Conservation (phyloP, 2,329 filamentous ascomycete genomes). For the Arthrobotrys megalospora region DNA sequence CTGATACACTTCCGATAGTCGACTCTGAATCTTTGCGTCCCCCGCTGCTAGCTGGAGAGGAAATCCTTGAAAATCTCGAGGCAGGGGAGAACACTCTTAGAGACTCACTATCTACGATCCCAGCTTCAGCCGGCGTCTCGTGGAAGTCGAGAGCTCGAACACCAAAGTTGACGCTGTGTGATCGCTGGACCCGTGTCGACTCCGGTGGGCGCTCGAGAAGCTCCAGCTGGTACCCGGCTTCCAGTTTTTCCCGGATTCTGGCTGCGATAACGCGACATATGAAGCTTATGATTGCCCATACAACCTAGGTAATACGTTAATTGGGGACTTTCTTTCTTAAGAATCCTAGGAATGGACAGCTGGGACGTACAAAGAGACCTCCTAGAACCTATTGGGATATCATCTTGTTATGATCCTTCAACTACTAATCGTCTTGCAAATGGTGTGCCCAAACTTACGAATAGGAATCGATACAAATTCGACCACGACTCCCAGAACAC, state of each 20-base stretch:
- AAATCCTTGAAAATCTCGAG: constrained; percentile 43
- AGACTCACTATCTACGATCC: constrained; percentile 54
- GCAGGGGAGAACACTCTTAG: constrained; percentile 38
- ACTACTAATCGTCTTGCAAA: background rate
- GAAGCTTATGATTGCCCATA: background rate
- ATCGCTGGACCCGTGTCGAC: constrained; percentile 7
- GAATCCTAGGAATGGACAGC: background rate
- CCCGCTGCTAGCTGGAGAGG: constrained; percentile 42
- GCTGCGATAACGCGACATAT: constrained; percentile 22
- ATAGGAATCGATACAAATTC: constrained; percentile 38
- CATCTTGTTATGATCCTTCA: background rate
- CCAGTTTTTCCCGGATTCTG: constrained; percentile 16
- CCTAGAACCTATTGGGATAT: constrained; percentile 16
- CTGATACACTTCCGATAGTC: constrained; percentile 32
- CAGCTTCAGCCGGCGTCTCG: constrained; percentile 48
- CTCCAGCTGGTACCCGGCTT: constrained; percentile 33
- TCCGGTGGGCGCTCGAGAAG: constrained; percentile 19
- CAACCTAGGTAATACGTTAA: background rate
- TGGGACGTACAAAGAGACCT: constrained; percentile 26
- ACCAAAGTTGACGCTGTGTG: constrained; percentile 52
- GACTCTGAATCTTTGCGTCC: constrained; percentile 38
- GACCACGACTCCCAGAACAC: constrained; percentile 41
- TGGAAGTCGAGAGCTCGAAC: constrained; percentile 51
- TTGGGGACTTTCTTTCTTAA: background rate
- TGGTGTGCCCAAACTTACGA: constrained; percentile 32